Conservation (phyloP, 2,329 filamentous ascomycete species). For the Thelonectria olida region DNA sequence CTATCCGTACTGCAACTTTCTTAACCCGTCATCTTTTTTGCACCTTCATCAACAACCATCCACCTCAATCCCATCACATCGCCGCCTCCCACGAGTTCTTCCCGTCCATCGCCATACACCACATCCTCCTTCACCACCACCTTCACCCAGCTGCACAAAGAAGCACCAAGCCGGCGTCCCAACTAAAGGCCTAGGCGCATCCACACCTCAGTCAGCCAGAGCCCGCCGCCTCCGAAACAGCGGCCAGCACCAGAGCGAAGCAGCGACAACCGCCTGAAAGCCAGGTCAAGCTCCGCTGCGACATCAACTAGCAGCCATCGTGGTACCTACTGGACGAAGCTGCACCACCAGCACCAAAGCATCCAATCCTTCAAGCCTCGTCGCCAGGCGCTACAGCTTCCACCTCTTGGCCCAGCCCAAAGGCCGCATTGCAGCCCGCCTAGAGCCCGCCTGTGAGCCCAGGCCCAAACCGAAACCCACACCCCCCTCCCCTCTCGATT, state of each 20-base stretch:
- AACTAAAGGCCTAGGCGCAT: conserved; percentile 12
- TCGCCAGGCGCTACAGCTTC: neutral
- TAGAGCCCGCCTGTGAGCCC: neutral
- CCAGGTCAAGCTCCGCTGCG: neutral
- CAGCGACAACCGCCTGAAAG: conserved; percentile 2
- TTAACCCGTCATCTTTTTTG: conserved; percentile 8
- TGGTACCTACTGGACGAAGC: neutral
- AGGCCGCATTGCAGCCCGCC: conserved; percentile 6
- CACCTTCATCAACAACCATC: conserved; percentile 7
- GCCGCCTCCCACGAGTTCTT: neutral
- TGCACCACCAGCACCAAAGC: neutral
- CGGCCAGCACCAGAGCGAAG: conserved; percentile 2
- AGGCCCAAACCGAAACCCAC: conserved; percentile 1
- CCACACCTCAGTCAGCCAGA: conserved; percentile 17
- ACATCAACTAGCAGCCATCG: neutral
- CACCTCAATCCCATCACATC: conserved; percentile 6
- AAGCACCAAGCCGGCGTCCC: conserved; percentile 9
- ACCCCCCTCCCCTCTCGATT: neutral
- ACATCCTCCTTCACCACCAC: neutral
- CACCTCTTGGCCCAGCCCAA: neutral
- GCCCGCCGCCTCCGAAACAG: conserved; percentile 8
- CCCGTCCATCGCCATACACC: neutral
- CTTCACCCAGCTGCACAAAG: conserved; percentile 4
- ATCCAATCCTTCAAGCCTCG: neutral
- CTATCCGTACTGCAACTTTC: conserved; percentile 11